Conservation (phyloP, 2,329 filamentous ascomycete genomes). For the Fusarium brachygibbosum region DNA sequence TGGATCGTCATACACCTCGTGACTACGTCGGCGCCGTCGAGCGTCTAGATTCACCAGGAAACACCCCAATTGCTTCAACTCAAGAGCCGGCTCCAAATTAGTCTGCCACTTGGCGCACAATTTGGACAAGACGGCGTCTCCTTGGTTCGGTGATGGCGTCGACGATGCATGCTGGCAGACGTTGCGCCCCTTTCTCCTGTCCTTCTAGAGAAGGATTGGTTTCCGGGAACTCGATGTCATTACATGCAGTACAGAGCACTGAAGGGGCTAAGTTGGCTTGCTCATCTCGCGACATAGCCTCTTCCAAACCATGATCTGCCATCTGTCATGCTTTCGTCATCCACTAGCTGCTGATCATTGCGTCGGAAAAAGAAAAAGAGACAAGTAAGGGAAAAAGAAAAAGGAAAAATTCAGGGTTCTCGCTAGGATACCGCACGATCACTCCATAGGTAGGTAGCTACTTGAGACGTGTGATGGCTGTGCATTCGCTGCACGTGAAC, state of each 20-base stretch:
- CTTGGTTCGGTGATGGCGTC: conserved; percentile 35
- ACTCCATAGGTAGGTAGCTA: not conserved
- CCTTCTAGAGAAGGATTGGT: conserved; percentile 32
- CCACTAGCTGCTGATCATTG: conserved; percentile 25
- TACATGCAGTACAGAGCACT: not conserved
- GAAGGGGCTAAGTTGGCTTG: conserved; percentile 18
- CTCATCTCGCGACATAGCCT: conserved; percentile 30
- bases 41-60: conserved; percentile 40
- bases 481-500: not conserved
- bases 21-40: conserved; percentile 32
- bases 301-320: conserved; percentile 22
- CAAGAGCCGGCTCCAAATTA: conserved; percentile 34
- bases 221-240: conserved; percentile 31
- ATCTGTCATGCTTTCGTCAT: conserved; percentile 30
- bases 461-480: conserved; percentile 1
- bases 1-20: conserved; percentile 30
- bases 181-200: conserved; percentile 42
- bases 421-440: not conserved
- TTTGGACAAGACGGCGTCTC: conserved; percentile 33
- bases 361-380: not conserved
- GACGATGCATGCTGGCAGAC: conserved; percentile 27
- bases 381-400: not conserved
- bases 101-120: conserved; percentile 35
- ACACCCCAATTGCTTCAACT: conserved; percentile 35
- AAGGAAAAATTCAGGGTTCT: conserved; percentile 13